Evolutionary conservation across 1,284 basidiomycete genomes (phyloP), one percentile per base, ranked within the genome.

Genomic region (Ganoderma lucidum): DNA sequence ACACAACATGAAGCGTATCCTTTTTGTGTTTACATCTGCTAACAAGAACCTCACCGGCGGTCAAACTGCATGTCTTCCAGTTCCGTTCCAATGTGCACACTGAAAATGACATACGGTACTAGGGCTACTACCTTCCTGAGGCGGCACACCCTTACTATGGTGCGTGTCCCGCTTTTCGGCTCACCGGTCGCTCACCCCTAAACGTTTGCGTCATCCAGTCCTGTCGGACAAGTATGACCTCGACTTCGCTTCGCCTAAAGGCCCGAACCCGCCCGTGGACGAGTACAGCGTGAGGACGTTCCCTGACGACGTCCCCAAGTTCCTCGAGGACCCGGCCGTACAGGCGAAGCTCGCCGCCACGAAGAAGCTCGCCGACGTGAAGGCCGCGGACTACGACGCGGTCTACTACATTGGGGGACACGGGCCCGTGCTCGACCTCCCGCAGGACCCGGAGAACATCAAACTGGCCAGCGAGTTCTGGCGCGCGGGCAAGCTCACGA

Each of bases 401-500:
- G 82, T 96, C 71, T 95, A 93, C 81, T 93, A 93, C 78, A 85
- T 92, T 63, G 94, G 94, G 55, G 93, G 90, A 30, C 90, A 92
- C 75, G 91, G 91, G 2, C 91, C 92, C 12, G 86, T 90, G 56
- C 81, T 94, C 58, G 93, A 94, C 78, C 84, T 94, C n/a, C 79
- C 92, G 2, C 74, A 74, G 23, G 89, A 94, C 78, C 78, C 83
- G 1, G 79, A 80, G 48, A 92, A 91, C 79, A 84, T 84, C 73
- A 84, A 86, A 72, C 83, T 93, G 51, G 87, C 86, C 30, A 35
- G 6, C 44, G 61, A 90, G 86, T 91, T 93, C 81, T 93, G 86
- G 81, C 83, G 84, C 64, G 72, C 81, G 3, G 83, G 83, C 63
- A 93, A 93, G 80, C 80, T 89, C 61, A 84, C 86, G 2, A 73